Percentiles rank a stretch among this genome's conserved stretches.
Evolutionary conservation across 257 asterid genomes (phyloP).

Genomic region (Lycium ferocissimum): DNA sequence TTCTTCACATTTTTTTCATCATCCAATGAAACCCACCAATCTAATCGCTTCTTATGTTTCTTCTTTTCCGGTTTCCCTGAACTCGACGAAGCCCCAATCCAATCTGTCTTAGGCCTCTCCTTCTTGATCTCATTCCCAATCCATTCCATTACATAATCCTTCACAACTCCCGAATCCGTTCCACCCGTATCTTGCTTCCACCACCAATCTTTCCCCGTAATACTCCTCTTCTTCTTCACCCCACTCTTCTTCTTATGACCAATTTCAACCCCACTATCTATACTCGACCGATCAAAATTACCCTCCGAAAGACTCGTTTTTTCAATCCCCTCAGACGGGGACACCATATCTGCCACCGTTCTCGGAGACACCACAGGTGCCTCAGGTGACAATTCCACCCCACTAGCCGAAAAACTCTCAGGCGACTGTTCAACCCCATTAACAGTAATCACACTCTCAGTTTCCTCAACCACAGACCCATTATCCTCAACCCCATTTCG

Average conservation of each 20-base stretch:
- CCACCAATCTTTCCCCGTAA: constrained; percentile 95
- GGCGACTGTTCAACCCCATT: constrained; percentile 73
- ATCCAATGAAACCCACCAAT: constrained; percentile 95
- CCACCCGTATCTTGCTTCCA: constrained; percentile 90
- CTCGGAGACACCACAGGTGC: constrained; percentile 72
- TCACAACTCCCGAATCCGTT: constrained; percentile 67
- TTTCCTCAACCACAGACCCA: constrained; percentile 77
- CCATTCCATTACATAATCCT: constrained; percentile 98
- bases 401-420: constrained; percentile 61
- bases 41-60: constrained; percentile 63
- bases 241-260: constrained; percentile 44
- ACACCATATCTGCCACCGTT: constrained; percentile 71
- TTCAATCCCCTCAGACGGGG: constrained; percentile 72
- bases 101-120: constrained; percentile 84
- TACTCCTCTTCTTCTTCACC: constrained; percentile 74
- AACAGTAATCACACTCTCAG: constrained; percentile 78
- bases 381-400: constrained; percentile 67
- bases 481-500: constrained; percentile 58
- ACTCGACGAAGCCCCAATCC: constrained; percentile 73
- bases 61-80: constrained; percentile 68
- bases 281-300: constrained; percentile 65
- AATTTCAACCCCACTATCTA: constrained; percentile 64
- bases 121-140: constrained; percentile 90
- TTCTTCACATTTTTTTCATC: constrained; percentile 74
- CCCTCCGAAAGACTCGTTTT: constrained; percentile 70